Evolutionary conservation across 179 eudicot species (phyloP).

Genomic region (Spergularia azorica): DNA sequence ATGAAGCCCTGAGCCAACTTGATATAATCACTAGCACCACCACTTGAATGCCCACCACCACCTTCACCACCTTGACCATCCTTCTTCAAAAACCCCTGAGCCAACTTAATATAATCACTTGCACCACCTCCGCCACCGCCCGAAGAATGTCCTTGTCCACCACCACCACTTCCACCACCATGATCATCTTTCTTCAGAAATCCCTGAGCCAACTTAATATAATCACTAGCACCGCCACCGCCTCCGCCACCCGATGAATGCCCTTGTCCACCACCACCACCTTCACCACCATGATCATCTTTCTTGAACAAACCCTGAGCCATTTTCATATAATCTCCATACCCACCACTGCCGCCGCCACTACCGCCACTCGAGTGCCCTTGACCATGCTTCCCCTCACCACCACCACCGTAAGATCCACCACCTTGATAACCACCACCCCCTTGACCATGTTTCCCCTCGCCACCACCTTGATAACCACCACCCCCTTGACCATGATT

Average conservation of each 20-base stretch:
- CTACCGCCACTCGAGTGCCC: conserved; percentile 9
- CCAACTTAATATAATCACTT: conserved; percentile 25
- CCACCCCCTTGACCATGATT: too few relatives aligned
- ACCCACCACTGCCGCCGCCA: conserved; percentile 28
- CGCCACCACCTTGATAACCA: too few relatives aligned
- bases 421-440: too few relatives aligned
- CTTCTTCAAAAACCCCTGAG: conserved; percentile 35
- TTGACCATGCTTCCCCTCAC: neutral
- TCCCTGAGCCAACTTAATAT: conserved; percentile 43
- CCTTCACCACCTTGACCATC: neutral
- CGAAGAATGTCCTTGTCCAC: conserved; percentile 6
- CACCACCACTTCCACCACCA: conserved; percentile 25
- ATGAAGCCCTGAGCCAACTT: conserved; percentile 37
- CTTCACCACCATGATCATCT: neutral
- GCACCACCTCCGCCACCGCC: neutral
- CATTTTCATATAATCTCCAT: conserved; percentile 32
- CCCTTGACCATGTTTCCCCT: too few relatives aligned
- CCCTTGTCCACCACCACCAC: too few relatives aligned
- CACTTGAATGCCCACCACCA: too few relatives aligned
- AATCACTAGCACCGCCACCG: conserved; percentile 19
- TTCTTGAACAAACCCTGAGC: conserved; percentile 35
- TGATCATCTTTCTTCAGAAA: conserved; percentile 30
- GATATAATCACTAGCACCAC: conserved; percentile 26
- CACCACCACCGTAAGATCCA: too few relatives aligned
- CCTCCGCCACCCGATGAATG: too few relatives aligned